Percentiles rank a stretch among this genome's conserved stretches.
Evolutionary conservation across 257 asterid genomes (phyloP).

Genomic region (Fraxinus excelsior): DNA sequence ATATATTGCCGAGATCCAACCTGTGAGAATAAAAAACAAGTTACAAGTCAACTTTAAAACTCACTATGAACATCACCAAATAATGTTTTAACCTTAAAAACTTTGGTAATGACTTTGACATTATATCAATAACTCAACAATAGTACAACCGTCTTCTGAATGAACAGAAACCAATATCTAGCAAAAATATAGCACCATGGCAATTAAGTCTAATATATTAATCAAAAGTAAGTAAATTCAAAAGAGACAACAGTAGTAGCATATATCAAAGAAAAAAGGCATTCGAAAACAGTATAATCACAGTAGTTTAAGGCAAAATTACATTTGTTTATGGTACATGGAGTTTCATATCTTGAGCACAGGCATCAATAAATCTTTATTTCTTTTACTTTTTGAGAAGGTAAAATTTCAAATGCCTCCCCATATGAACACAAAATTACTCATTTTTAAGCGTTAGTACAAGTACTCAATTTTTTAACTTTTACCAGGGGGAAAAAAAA

Average conservation of each 20-base stretch:
- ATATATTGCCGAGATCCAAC: constrained; percentile 58
- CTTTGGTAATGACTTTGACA: neutral
- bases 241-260: neutral
- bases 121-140: too few relatives aligned
- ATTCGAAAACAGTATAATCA: too few relatives aligned
- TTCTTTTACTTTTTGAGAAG: neutral
- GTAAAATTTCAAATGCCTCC: neutral
- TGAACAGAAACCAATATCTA: neutral
- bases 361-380: neutral
- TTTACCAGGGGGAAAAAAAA: neutral
- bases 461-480: neutral
- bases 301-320: neutral
- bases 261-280: neutral
- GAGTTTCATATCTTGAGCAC: neutral
- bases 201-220: neutral
- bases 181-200: neutral
- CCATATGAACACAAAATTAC: too few relatives aligned
- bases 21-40: constrained; percentile 24
- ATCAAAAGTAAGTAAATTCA: neutral
- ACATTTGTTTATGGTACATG: neutral
- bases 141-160: neutral
- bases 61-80: neutral
- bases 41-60: neutral
- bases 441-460: neutral
- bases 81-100: neutral